Base-by-base conservation (phyloP, 1,139 yeast species). In the Suhomyces bokatorum region DNA sequence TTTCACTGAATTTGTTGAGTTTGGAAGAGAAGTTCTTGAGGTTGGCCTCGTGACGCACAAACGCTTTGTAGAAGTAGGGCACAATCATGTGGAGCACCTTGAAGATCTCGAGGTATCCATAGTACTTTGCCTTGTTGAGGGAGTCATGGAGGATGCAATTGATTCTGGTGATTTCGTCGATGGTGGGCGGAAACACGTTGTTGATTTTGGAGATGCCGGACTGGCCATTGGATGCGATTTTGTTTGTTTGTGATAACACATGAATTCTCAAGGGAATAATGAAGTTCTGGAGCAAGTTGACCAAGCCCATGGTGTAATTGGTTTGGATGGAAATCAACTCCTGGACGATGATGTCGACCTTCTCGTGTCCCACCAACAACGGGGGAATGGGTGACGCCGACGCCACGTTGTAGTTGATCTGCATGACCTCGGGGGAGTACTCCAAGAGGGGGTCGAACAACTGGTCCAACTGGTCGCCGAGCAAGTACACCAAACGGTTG, bases 21-120 rank as follows among this genome's bases (percentile, higher is more conserved):
- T 64, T 61, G 6, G 51, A 28, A 17, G 63, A 54, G 44, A 72
- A 73, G 33, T 58, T 54, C 47, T 66, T 65, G 42, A 73, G 56
- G 47, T 71, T 96, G 8, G 97, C 97, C 63, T 90, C 96, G 62
- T 91, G 97, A 48, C 97, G 75, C 71, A 90, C 87, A 54, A 87
- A 87, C 0, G 97, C 96, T 59, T 89, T 87, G 67, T 88, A 91
- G 60, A 90, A 90, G 62, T 88, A 89, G 0, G 97, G 97, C 22
- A 91, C 73, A 0, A 93, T 83, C 49, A 80, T 75, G 2, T 89
- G 93, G 58, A 93, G 78, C 0, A 93, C 96, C 51, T 80, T 83
- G 46, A 91, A 63, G 6, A 88, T 73, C 61, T 91, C 97, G n/a
- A 60, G 51, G 50, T 79, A 81, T 3, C 97, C 97, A 58, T 64